Evolutionary conservation across 345 rosid species (phyloP).

Genomic region (Hibiscus mutabilis): DNA sequence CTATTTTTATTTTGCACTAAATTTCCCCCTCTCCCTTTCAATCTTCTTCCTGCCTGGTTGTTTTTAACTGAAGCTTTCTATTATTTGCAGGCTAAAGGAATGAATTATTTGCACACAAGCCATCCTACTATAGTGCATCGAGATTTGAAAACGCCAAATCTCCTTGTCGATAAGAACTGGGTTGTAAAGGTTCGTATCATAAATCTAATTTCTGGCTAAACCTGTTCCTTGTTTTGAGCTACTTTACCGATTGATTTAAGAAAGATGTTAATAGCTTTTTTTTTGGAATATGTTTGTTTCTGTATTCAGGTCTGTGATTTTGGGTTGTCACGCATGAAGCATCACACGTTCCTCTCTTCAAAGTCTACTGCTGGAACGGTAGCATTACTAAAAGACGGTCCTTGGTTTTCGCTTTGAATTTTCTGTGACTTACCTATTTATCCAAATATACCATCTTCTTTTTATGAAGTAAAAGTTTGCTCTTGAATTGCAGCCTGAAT

Average conservation of each 20-base stretch:
- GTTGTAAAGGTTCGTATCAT: conserved; percentile 69
- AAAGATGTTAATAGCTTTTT: neutral
- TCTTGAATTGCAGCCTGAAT: conserved; percentile 71
- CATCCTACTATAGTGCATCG: conserved; percentile 94
- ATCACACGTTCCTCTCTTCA: conserved; percentile 84
- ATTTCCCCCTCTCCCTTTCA: neutral
- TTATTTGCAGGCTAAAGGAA: conserved; percentile 77
- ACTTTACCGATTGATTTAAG: neutral
- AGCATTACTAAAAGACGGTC: conserved; percentile 10
- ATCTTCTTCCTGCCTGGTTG: neutral
- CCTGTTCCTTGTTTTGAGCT: neutral
- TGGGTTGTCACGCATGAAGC: conserved; percentile 90
- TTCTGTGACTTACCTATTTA: neutral
- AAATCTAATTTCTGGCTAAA: neutral
- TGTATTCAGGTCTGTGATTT: conserved; percentile 78
- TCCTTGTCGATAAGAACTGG: conserved; percentile 96
- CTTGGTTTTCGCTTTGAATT: neutral
- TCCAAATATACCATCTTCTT: neutral
- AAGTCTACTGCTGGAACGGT: conserved; percentile 99
- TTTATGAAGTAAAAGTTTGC: conserved; percentile 6
- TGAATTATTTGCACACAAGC: conserved; percentile 94
- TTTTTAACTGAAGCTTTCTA: conserved; percentile 12
- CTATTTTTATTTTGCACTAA: neutral
- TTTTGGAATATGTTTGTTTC: conserved; percentile 11
- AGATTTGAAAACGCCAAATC: conserved; percentile 93